Conservation (phyloP, 208 protist genomes). For the Acanthamoeba quina region DNA sequence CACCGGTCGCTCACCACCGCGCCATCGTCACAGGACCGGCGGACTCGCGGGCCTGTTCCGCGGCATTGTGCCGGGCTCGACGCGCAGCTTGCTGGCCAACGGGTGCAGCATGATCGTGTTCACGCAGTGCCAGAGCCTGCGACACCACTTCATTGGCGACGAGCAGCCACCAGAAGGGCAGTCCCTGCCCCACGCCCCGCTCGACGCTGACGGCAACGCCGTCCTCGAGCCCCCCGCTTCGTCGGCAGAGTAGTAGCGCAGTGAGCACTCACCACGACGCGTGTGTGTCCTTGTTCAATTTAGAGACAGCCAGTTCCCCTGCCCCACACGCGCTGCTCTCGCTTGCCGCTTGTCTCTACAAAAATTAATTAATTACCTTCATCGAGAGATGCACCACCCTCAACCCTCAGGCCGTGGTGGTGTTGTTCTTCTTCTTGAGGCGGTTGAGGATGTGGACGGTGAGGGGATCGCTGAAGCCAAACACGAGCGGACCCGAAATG, state of each 20-base stretch:
- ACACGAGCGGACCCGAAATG: conserved; percentile 52
- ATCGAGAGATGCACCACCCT: too few relatives aligned
- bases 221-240: too few relatives aligned
- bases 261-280: too few relatives aligned
- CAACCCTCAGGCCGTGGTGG: too few relatives aligned
- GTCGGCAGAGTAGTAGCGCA: too few relatives aligned
- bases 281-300: too few relatives aligned
- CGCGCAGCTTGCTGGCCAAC: conserved; percentile 64
- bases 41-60: conserved; percentile 72
- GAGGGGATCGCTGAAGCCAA: conserved; percentile 70
- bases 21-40: conserved; percentile 70
- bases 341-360: too few relatives aligned
- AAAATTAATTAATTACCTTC: too few relatives aligned
- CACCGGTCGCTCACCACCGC: too few relatives aligned
- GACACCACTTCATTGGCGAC: conserved; percentile 19
- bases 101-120: conserved; percentile 71
- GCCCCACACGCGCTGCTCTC: too few relatives aligned
- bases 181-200: conserved; percentile 27
- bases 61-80: conserved; percentile 75
- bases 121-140: conserved; percentile 73
- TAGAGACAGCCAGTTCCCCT: too few relatives aligned
- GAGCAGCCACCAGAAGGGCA: not conserved
- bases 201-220: conserved; percentile 64
- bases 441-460: conserved; percentile 51
- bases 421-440: not conserved